phyloP scores from a whole-genome alignment of 306 rosid genomes.

The Cucurbita pepo region DNA sequence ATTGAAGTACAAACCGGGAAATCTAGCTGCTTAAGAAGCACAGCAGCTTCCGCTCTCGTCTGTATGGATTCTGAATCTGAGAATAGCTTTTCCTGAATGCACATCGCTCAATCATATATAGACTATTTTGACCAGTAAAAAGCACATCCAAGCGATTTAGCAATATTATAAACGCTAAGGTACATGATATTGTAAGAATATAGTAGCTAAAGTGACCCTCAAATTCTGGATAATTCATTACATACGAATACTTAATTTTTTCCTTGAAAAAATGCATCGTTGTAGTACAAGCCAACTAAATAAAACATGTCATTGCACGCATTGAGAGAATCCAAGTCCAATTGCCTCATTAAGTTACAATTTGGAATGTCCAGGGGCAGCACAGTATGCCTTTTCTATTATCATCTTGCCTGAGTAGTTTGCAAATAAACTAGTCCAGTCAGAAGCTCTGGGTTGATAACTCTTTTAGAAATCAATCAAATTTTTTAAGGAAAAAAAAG shows the following conservation, averaged over 20 bases:
- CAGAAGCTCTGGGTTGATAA: not conserved
- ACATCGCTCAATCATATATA: constrained; percentile 14
- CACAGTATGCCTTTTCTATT: not conserved
- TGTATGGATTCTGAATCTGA: constrained; percentile 87
- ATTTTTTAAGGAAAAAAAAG: not conserved
- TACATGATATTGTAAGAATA: not conserved
- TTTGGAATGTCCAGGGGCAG: not conserved
- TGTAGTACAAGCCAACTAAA: not conserved
- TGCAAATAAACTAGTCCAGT: not conserved
- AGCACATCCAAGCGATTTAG: not conserved
- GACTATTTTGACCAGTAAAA: not conserved
- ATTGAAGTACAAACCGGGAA: constrained; percentile 47
- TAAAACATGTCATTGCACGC: not conserved
- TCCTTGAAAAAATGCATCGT: not conserved
- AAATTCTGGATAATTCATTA: not conserved
- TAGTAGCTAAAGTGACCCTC: not conserved
- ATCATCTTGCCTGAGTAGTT: not conserved
- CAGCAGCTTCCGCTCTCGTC: constrained; percentile 89
- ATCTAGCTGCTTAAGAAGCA: constrained; percentile 84
- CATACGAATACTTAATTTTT: not conserved
- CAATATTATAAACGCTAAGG: not conserved
- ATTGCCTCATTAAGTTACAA: not conserved
- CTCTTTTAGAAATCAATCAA: not conserved
- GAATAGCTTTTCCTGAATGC: constrained; percentile 66
- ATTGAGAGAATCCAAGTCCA: not conserved